Base-by-base conservation (phyloP, 2,329 filamentous ascomycete species). In the Colletotrichum sp. region DNA sequence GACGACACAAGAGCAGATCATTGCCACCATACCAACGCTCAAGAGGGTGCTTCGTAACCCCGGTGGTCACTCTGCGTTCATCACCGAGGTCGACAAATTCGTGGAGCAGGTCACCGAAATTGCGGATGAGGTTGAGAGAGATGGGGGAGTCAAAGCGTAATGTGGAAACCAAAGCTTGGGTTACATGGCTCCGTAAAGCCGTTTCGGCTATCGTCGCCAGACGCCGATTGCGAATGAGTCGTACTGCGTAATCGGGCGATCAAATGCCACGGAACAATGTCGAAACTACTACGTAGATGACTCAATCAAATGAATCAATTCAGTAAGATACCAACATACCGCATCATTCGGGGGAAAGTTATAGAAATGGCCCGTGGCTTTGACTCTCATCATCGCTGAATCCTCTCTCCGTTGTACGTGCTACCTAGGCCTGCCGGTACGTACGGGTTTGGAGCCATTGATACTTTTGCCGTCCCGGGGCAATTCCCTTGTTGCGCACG, bases 1-100 rank as follows among this genome's bases (percentile, higher is more conserved):
- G 6, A 32, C 22, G 13, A 70, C 58, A 8, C 66, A 74, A 13
- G 48, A 74, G 60, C 32, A 70, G 16, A 70, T 70, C 5, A 58
- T 64, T 22, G 39, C 43, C 5, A 70, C 30, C 2, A 70, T 70
- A 27, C 60, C 48, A 6, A 65, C 71, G 32, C 22, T 74, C 25
- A 74, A 55, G 66, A 39, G 43, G 22, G 71, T 70, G 6, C 43
- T 74, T 12, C 32, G 71, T 5, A 70, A 74, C 7, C 66, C 71
- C 16, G 71, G 71, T 12, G 66, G 71, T 7, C 71, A 74, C 27
- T 70, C 58, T 30, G 66, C 66, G 5, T 70, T 74, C 9, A 52
- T 70, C 5, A 74, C 71, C 3, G 66, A 74, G 10, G 66, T 70
- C 27, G 58, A 58, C 4, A 65, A 34, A 32, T 65, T 74, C 22